Percentiles rank a stretch among this genome's conserved stretches.
phyloP scores from a whole-genome alignment of 2,329 filamentous ascomycete species.

The Botrytis byssoidea region DNA sequence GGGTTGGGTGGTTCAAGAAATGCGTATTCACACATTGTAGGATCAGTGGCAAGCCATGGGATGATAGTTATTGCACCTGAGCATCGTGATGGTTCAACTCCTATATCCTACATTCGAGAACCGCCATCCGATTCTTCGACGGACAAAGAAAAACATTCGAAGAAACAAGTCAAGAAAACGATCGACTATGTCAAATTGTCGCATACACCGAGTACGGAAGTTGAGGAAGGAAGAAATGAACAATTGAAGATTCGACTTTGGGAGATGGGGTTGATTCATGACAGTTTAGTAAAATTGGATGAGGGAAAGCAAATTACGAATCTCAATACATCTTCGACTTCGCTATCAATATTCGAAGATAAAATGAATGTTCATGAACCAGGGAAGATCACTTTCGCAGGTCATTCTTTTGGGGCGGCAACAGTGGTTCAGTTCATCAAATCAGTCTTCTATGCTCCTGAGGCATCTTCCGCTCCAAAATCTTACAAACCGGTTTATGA shows the following conservation, averaged over 20 bases:
- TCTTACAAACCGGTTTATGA: conserved; percentile 59
- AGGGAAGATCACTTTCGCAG: conserved; percentile 71
- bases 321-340: conserved; percentile 48
- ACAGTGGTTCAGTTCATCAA: conserved; percentile 77
- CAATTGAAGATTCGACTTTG: conserved; percentile 75
- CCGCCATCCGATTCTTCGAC: conserved; percentile 44
- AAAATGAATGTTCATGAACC: conserved; percentile 67
- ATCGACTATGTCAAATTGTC: conserved; percentile 51
- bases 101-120: conserved; percentile 70
- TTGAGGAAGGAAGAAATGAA: conserved; percentile 64
- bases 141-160: conserved; percentile 31
- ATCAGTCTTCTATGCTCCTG: conserved; percentile 64
- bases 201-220: conserved; percentile 63
- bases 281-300: conserved; percentile 67
- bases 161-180: conserved; percentile 36
- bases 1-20: conserved; percentile 79
- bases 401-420: conserved; percentile 79
- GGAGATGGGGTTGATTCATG: conserved; percentile 72
- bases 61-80: conserved; percentile 79
- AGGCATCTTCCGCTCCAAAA: conserved; percentile 45
- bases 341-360: conserved; percentile 59
- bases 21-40: conserved; percentile 79
- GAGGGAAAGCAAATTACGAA: conserved; percentile 51
- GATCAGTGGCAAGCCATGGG: conserved; percentile 77
- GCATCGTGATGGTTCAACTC: conserved; percentile 77